Evolutionary conservation across 2,329 filamentous ascomycete species (phyloP).

Genomic region (Beauveria australis): DNA sequence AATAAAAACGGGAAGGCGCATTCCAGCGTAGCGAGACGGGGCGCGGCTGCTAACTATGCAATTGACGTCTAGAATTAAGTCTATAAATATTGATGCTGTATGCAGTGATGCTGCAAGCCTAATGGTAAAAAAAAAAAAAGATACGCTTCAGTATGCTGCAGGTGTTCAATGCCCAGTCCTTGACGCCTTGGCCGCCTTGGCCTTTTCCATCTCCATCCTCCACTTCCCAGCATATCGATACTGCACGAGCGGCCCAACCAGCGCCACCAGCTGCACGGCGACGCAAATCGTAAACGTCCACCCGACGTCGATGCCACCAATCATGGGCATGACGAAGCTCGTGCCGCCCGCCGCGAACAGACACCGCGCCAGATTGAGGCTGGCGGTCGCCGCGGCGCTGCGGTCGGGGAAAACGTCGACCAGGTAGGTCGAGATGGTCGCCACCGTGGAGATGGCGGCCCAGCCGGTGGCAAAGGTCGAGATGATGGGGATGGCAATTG

Average conservation of each 20-base stretch:
- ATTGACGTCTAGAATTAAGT: neutral
- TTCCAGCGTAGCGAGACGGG: too few relatives aligned
- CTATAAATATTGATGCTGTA: neutral
- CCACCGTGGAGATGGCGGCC: slow-evolving; percentile 40
- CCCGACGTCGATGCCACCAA: slow-evolving; percentile 37
- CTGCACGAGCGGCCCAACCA: slow-evolving; percentile 37
- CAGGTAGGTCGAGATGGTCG: slow-evolving; percentile 42
- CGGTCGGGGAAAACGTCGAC: slow-evolving; percentile 43
- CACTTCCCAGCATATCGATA: slow-evolving; percentile 31
- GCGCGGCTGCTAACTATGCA: too few relatives aligned
- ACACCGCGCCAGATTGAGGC: slow-evolving; percentile 44
- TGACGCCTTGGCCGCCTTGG: neutral
- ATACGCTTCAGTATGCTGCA: neutral
- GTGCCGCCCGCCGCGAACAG: slow-evolving; percentile 43
- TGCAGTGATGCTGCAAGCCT: neutral
- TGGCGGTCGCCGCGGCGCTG: slow-evolving; percentile 44
- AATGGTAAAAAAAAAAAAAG: too few relatives aligned
- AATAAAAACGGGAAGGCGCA: too few relatives aligned
- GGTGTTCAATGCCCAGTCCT: neutral
- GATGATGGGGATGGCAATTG: slow-evolving; percentile 41
- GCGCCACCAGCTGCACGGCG: slow-evolving; percentile 32
- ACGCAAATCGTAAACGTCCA: slow-evolving; percentile 38
- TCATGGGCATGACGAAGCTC: slow-evolving; percentile 40
- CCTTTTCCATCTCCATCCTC: slow-evolving; percentile 21
- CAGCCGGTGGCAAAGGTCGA: slow-evolving; percentile 44